These are phyloP conservation scores for Pseudocercospora macadamiae DNA, from an alignment of 2,329 filamentous ascomycete species.

Conservation along the genomic window DNA sequence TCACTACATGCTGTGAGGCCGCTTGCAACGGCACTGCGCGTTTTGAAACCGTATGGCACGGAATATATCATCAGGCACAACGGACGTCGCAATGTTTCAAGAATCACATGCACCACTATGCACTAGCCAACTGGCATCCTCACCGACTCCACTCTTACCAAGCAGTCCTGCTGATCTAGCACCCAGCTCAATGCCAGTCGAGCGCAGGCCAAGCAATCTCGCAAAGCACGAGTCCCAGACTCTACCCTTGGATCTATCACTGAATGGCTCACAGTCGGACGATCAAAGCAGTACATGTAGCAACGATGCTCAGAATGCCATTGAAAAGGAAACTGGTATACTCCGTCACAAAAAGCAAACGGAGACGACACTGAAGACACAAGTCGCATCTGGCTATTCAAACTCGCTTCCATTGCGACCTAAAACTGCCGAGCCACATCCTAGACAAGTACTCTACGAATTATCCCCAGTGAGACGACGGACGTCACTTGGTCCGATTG, in stretches of 20 bases:
- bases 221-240: conserved; percentile 1
- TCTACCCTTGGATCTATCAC: not conserved
- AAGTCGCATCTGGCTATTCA: not conserved
- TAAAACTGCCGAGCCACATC: not conserved
- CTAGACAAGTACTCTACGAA: not conserved
- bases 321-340: not conserved
- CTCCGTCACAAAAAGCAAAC: not conserved
- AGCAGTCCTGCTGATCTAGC: not conserved
- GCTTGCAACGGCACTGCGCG: not conserved
- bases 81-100: not conserved
- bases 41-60: not conserved
- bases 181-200: conserved; percentile 1
- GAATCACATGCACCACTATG: not conserved
- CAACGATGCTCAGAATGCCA: not conserved
- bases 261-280: not conserved
- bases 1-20: not conserved
- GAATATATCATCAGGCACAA: not conserved
- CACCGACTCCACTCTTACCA: not conserved
- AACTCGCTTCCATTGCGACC: not conserved
- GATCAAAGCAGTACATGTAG: not conserved
- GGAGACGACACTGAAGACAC: not conserved
- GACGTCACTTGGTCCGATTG: not conserved
- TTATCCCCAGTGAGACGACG: not conserved
- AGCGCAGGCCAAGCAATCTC: conserved; percentile 2
- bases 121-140: not conserved